phyloP scores from a whole-genome alignment of 306 rosid species.

The Coriaria nepalensis region DNA sequence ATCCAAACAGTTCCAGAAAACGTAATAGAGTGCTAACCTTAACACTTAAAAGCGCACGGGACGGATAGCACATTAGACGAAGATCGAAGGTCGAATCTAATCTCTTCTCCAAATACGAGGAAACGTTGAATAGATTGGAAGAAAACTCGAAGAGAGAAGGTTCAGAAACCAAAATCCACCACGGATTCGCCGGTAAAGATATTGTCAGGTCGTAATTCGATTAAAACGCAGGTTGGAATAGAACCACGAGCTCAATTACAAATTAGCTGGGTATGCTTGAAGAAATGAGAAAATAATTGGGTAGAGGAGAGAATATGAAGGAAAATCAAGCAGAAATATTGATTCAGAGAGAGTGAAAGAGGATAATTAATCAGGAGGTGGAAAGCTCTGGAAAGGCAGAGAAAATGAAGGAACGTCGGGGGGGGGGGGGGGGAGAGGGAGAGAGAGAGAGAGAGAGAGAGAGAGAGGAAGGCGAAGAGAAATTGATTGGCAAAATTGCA shows the following conservation, averaged over 20 bases:
- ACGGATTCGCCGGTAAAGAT: no score
- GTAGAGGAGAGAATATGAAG: background rate
- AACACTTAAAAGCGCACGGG: conserved; percentile 12
- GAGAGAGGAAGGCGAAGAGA: no score
- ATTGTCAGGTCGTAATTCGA: no score
- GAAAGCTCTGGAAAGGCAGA: conserved; percentile 18
- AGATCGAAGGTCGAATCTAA: no score
- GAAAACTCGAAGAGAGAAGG: no score
- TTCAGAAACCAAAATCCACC: no score
- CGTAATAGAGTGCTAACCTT: conserved; percentile 30
- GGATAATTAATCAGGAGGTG: background rate
- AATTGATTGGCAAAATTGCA: no score
- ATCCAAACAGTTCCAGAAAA: background rate
- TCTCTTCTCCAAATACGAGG: no score
- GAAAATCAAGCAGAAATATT: background rate
- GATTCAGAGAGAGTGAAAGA: background rate
- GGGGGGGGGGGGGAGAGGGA: no score
- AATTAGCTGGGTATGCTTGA: background rate
- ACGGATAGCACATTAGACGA: conserved; percentile 7
- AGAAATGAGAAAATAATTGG: background rate
- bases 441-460: no score
- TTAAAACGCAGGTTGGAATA: no score
- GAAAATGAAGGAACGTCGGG: background rate
- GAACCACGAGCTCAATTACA: background rate
- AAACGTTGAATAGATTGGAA: no score